Conservation (phyloP, 108 stramenopile genomes). For the Skeletonema tropicum region DNA sequence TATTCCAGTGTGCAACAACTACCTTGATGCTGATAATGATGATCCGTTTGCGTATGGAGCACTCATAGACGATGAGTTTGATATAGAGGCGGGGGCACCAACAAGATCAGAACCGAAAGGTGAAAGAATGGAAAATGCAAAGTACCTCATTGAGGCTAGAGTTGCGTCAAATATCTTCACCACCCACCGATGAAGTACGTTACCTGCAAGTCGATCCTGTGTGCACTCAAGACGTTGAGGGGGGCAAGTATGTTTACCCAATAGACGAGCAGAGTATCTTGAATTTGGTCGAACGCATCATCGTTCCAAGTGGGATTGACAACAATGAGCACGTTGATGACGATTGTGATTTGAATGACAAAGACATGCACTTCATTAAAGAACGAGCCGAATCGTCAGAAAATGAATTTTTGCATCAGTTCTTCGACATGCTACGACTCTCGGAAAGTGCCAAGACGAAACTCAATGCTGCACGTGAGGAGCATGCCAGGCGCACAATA, state of each 20-base stretch:
- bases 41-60: neutral
- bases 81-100: neutral
- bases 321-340: neutral
- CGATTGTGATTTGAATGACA: neutral
- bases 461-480: neutral
- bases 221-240: neutral
- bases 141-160: neutral
- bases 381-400: neutral
- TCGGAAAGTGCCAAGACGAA: neutral
- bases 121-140: neutral
- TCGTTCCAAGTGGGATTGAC: slow-evolving; percentile 3
- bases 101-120: neutral
- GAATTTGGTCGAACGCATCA: neutral
- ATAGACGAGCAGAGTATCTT: slow-evolving; percentile 1
- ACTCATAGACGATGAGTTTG: neutral
- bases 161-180: neutral
- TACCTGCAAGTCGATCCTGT: slow-evolving; percentile 1
- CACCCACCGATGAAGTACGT: neutral
- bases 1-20: neutral
- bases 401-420: neutral
- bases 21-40: slow-evolving; percentile 1
- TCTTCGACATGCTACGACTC: neutral
- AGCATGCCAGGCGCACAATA: neutral
- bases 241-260: neutral
- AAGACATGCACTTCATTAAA: neutral